These are phyloP conservation scores for Hypoxylon rubiginosum DNA, from an alignment of 2,329 filamentous ascomycete genomes.

Conservation along the genomic window DNA sequence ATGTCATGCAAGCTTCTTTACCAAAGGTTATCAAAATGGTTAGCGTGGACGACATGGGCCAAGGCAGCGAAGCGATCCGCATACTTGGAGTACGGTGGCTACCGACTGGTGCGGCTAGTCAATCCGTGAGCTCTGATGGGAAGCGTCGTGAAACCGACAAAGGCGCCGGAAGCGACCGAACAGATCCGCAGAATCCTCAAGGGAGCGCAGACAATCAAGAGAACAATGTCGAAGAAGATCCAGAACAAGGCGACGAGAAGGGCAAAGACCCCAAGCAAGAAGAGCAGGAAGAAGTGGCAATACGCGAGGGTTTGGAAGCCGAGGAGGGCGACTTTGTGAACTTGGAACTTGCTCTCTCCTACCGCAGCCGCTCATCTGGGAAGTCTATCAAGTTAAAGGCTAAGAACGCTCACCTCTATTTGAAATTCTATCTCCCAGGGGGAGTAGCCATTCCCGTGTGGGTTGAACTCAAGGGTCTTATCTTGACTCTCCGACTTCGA, in stretches of 20 bases:
- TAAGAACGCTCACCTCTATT: constrained; percentile 79
- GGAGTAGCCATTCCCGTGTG: constrained; percentile 73
- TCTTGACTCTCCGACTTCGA: constrained; percentile 77
- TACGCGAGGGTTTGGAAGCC: constrained; percentile 75
- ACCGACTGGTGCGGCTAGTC: constrained; percentile 76
- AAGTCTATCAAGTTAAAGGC: constrained; percentile 72
- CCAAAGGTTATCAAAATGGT: constrained; percentile 80
- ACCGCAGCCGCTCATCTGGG: constrained; percentile 72
- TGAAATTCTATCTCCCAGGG: constrained; percentile 77
- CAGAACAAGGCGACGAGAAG: constrained; percentile 49
- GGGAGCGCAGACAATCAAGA: constrained; percentile 49
- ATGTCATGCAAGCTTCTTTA: constrained; percentile 83
- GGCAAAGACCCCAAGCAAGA: constrained; percentile 52
- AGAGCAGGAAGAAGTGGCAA: constrained; percentile 55
- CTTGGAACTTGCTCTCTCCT: constrained; percentile 80
- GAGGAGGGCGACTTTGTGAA: constrained; percentile 85
- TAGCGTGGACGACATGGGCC: constrained; percentile 80
- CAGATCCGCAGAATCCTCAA: constrained; percentile 55
- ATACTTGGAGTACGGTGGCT: constrained; percentile 81
- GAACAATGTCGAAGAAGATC: constrained; percentile 51
- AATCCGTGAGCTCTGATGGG: constrained; percentile 71
- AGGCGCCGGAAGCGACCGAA: constrained; percentile 62
- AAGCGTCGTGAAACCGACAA: constrained; percentile 62
- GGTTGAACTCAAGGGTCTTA: constrained; percentile 79
- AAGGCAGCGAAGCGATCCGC: constrained; percentile 78